Base-by-base conservation (phyloP, 148 eudicot genomes). In the Persicaria maculosa region DNA sequence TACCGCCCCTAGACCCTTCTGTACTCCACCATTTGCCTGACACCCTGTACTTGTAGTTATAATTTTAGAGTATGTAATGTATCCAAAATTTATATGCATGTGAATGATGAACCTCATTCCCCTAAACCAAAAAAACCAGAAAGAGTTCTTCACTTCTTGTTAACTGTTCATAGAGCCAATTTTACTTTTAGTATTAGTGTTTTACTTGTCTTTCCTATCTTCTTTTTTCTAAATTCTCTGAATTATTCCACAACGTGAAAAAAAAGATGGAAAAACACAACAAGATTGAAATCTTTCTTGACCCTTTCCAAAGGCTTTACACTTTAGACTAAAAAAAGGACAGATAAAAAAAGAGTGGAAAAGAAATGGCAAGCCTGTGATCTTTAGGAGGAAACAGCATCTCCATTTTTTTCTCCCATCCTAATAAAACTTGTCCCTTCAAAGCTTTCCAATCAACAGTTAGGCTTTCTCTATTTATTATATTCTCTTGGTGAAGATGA, bases 331-430 rank as follows among this genome's bases (percentile, higher is more conserved):
- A 59, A 22, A 59, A 59, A 59, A 59, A 59, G 36, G 43, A 59
- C 67, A 59, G 7, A 1, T 12, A 22, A 59, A 25, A 57, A 57
- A 19, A 19, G 9, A 19, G 20, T 17, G 62, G 52, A 53, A 53
- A 53, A 53, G 57, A 53, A 53, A 16, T 14, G 57, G 17, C 67
- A 4, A 10, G 25, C 22, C 67, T 59, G 67, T 59, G 67, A 59
- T 59, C 67, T 59, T 59, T 22, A 22, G 67, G 67, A 59, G 67
- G 43, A 59, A 58, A 59, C 36, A 10, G 40, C 67, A 59, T 25
- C 67, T 22, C 11, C 67, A 59, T 59, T 9, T 59, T 59, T 59
- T 59, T 59, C 67, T 59, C 40, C 67, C 67, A 12, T 22, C 19
- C 67, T 25, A 59, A 59, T 59, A 25, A 59, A 59, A 59, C 5